Conservation (phyloP, 129 eudicot species). For the Flaveria robusta region DNA sequence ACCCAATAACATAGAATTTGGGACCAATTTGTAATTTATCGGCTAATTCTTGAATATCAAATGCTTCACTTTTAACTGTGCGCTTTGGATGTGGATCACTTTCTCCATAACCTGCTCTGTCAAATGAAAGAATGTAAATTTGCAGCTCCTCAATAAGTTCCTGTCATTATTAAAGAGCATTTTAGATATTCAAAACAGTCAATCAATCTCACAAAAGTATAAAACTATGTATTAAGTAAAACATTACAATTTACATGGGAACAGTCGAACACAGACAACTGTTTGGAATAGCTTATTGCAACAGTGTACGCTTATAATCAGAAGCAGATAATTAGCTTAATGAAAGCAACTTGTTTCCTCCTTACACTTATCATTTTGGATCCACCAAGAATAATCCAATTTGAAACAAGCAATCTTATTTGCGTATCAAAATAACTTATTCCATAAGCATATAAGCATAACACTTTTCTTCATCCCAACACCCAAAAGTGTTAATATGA, state of each 20-base stretch:
- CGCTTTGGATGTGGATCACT: slow-evolving; percentile 78
- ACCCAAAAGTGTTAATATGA: neutral
- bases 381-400: neutral
- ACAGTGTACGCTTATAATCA: no score
- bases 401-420: neutral
- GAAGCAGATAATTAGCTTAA: neutral
- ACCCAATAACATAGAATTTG: slow-evolving; percentile 65
- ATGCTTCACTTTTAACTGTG: slow-evolving; percentile 78
- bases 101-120: slow-evolving; percentile 91
- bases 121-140: slow-evolving; percentile 57
- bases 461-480: neutral
- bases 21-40: slow-evolving; percentile 67
- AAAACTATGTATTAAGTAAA: neutral
- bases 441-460: neutral
- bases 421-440: neutral
- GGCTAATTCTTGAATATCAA: slow-evolving; percentile 76
- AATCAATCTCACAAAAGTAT: neutral
- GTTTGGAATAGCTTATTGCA: neutral
- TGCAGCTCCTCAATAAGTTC: slow-evolving; percentile 61
- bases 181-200: slow-evolving; percentile 6
- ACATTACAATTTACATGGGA: slow-evolving; percentile 1
- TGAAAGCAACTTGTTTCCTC: neutral
- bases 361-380: neutral
- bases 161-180: slow-evolving; percentile 31
- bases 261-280: neutral